These are phyloP conservation scores for Hypoxylon rubiginosum DNA, from an alignment of 2,329 filamentous ascomycete genomes.

Conservation along the genomic window DNA sequence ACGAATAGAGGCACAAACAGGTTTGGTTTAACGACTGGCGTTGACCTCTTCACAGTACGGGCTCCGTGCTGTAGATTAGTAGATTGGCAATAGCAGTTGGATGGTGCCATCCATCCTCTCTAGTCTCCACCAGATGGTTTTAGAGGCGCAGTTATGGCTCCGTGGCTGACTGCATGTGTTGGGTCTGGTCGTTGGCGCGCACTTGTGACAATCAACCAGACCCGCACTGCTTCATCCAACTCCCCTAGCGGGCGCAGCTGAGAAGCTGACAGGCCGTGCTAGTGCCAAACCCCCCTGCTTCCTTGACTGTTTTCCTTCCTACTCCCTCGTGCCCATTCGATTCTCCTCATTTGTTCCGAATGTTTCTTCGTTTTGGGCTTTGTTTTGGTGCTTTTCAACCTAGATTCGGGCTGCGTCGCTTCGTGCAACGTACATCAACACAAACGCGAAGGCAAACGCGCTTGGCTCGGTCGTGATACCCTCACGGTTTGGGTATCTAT, in stretches of 20 bases:
- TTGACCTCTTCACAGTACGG: slow-evolving; percentile 24
- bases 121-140: slow-evolving; percentile 19
- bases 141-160: slow-evolving; percentile 37
- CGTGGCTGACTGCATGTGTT: slow-evolving; percentile 36
- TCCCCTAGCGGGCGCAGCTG: slow-evolving; percentile 38
- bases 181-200: slow-evolving; percentile 27
- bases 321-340: slow-evolving; percentile 25
- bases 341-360: slow-evolving; percentile 30
- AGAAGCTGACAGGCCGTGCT: slow-evolving; percentile 40
- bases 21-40: slow-evolving; percentile 27
- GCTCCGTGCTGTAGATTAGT: slow-evolving; percentile 10
- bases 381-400: slow-evolving; percentile 24
- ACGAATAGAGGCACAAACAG: slow-evolving; percentile 20
- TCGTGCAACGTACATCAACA: slow-evolving; percentile 17
- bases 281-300: slow-evolving; percentile 24
- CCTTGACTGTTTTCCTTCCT: slow-evolving; percentile 26
- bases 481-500: slow-evolving; percentile 24
- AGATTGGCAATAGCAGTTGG: slow-evolving; percentile 23
- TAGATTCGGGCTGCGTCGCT: slow-evolving; percentile 17
- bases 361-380: slow-evolving; percentile 26
- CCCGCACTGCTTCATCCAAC: slow-evolving; percentile 35
- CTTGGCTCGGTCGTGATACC: slow-evolving; percentile 26
- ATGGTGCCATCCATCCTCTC: slow-evolving; percentile 41
- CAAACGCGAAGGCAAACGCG: slow-evolving; percentile 2
- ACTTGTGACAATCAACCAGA: slow-evolving; percentile 36